Conservation (phyloP, 148 eudicot genomes). For the Chenopodium suecicum region DNA sequence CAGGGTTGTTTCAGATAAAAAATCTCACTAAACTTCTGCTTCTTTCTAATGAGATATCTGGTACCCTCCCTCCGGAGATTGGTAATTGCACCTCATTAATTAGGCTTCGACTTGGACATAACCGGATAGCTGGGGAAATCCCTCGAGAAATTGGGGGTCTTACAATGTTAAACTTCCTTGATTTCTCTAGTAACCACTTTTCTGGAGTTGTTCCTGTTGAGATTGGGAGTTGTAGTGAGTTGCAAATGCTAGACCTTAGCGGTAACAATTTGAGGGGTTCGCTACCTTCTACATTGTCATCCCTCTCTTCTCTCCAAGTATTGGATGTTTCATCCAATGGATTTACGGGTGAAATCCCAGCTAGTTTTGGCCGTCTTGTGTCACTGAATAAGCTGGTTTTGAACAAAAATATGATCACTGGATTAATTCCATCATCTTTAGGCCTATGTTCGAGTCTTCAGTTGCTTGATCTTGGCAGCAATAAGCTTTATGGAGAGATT, state of each 20-base stretch:
- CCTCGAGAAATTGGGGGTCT: constrained; percentile 63
- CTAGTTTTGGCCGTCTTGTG: constrained; percentile 59
- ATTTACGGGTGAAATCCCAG: constrained; percentile 56
- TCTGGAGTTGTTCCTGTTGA: constrained; percentile 62
- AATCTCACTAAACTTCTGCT: constrained; percentile 70
- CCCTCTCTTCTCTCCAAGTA: constrained; percentile 54
- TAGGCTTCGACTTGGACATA: constrained; percentile 49
- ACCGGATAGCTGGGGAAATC: constrained; percentile 51
- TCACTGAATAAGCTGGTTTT: constrained; percentile 59
- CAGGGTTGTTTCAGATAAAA: constrained; percentile 49
- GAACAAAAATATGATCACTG: constrained; percentile 50
- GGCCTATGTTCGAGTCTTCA: constrained; percentile 68
- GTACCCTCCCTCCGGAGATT: constrained; percentile 53
- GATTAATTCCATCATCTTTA: constrained; percentile 59
- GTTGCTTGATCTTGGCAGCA: constrained; percentile 75
- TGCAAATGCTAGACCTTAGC: constrained; percentile 66
- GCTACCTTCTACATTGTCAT: constrained; percentile 57
- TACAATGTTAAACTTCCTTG: constrained; percentile 61
- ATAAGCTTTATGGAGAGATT: constrained; percentile 50
- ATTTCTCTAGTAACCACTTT: constrained; percentile 59
- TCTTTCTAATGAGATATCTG: constrained; percentile 72
- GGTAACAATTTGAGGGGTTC: constrained; percentile 46
- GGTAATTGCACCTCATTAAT: constrained; percentile 49
- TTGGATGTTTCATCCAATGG: constrained; percentile 58
- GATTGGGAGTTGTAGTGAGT: constrained; percentile 56